Base-by-base conservation (phyloP, 345 rosid species). In the Pseudoturritis turrita region DNA sequence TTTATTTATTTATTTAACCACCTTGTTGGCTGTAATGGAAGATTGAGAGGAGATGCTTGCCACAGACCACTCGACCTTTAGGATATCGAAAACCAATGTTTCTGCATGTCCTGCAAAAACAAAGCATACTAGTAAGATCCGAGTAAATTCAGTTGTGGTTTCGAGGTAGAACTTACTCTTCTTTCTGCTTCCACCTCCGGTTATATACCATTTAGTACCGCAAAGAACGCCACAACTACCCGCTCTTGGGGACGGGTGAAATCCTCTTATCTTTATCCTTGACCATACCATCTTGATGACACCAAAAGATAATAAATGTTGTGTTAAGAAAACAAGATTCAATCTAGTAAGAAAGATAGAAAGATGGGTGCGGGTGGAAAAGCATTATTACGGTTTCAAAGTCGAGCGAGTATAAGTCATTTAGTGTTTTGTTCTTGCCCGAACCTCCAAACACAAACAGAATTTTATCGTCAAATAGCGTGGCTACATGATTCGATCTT, bases 171-270 rank as follows among this genome's bases (percentile, higher is more conserved):
- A 73, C 90, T 57, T 91, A 95, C 97, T 70, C 78, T 91, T 91
- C 79, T 95, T 95, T 80, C 92, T 83, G 89, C 87, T 91, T 81
- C 99, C 99, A 51, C 99, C 99, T 61, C 99, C 99, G 10, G 87
- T 85, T 74, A 95, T 95, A 77, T 88, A 89, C 99, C 99, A 95
- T 76, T 85, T 91, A 46, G 93, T 86, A 77, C 99, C 97, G 62
- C 87, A 89, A 23, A 95, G 75, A 77, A 95, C 85, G 55, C 97
- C 99, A 74, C 97, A 89, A 75, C 90, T 83, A 77, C 98, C 97
- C 35, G 96, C 86, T 80, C 99, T 86, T 10, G 97, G 94, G 3
- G 96, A 91, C 6, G 98, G 99, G 83, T 95, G 97, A 81, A 83
- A 95, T 43, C 99, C 97, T 44, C 84, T 80, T 40, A 86, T 82